Conservation (phyloP, 2,329 filamentous ascomycete species). For the Zalaria obscura region DNA sequence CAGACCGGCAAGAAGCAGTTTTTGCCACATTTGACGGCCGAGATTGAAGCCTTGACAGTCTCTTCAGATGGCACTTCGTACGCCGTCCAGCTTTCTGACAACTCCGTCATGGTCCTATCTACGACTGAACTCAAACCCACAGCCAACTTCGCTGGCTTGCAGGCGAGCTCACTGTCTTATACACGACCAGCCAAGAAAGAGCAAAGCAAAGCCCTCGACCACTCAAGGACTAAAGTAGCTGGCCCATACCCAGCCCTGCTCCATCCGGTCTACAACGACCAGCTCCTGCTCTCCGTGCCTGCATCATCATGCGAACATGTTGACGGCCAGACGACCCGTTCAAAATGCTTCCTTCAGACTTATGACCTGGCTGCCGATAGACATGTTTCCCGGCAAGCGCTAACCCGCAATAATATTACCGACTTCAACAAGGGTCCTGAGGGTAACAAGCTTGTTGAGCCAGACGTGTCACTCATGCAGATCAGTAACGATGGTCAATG, state of each 20-base stretch:
- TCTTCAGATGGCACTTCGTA: slow-evolving; percentile 71
- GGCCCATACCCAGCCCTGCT: slow-evolving; percentile 29
- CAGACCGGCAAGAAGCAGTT: slow-evolving; percentile 72
- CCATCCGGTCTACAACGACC: slow-evolving; percentile 24
- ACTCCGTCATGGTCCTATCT: slow-evolving; percentile 79
- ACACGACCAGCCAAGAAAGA: background rate
- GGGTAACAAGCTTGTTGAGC: slow-evolving; percentile 58
- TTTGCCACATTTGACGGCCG: slow-evolving; percentile 78
- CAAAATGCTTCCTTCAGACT: slow-evolving; percentile 58
- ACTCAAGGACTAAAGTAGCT: slow-evolving; percentile 5
- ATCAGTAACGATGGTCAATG: slow-evolving; percentile 72
- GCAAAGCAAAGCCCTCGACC: slow-evolving; percentile 5
- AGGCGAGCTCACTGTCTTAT: slow-evolving; percentile 25
- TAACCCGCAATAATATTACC: slow-evolving; percentile 78
- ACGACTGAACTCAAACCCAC: slow-evolving; percentile 79
- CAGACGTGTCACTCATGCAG: slow-evolving; percentile 59
- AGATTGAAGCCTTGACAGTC: slow-evolving; percentile 71
- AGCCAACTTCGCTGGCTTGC: slow-evolving; percentile 71
- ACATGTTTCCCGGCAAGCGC: slow-evolving; percentile 71
- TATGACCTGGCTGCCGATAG: slow-evolving; percentile 71
- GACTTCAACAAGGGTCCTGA: slow-evolving; percentile 63
- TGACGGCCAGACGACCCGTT: slow-evolving; percentile 5
- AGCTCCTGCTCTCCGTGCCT: slow-evolving; percentile 35
- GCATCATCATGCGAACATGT: slow-evolving; percentile 5
- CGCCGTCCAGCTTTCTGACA: slow-evolving; percentile 74